Percentiles rank a stretch among this genome's conserved stretches.
Evolutionary conservation across 148 eudicot genomes (phyloP).

Genomic region (Beta vulgaris): DNA sequence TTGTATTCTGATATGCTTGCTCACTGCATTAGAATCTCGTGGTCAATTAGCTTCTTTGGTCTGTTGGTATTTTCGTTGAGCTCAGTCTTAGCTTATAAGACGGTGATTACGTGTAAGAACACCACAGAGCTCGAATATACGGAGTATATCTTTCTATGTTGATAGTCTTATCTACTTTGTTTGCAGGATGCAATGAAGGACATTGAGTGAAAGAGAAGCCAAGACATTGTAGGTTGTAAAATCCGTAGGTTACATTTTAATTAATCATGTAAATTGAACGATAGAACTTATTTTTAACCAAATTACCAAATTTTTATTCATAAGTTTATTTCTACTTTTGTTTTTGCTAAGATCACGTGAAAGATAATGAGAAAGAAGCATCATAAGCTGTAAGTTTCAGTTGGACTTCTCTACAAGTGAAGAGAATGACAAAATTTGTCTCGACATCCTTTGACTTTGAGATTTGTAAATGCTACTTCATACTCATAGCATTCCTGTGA

Average conservation of each 20-base stretch:
- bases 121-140: not conserved
- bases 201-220: constrained; percentile 43
- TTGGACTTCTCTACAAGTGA: constrained; percentile 6
- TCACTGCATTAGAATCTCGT: not conserved
- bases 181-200: constrained; percentile 82
- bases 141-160: no score
- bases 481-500: constrained; percentile 7
- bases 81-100: not conserved
- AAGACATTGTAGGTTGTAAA: constrained; percentile 5
- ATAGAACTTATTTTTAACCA: no score
- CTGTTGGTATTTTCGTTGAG: not conserved
- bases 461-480: not conserved
- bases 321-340: not conserved
- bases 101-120: not conserved
- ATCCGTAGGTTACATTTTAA: constrained; percentile 11
- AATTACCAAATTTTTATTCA: no score
- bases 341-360: not conserved
- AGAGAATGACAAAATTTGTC: not conserved
- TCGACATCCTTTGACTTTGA: not conserved
- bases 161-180: constrained; percentile 9
- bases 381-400: not conserved
- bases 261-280: constrained; percentile 27
- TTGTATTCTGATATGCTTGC: not conserved
- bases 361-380: not conserved
- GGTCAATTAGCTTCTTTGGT: not conserved